phyloP scores from a whole-genome alignment of 2,329 filamentous ascomycete genomes.

The Dactylonectria macrodidyma region DNA sequence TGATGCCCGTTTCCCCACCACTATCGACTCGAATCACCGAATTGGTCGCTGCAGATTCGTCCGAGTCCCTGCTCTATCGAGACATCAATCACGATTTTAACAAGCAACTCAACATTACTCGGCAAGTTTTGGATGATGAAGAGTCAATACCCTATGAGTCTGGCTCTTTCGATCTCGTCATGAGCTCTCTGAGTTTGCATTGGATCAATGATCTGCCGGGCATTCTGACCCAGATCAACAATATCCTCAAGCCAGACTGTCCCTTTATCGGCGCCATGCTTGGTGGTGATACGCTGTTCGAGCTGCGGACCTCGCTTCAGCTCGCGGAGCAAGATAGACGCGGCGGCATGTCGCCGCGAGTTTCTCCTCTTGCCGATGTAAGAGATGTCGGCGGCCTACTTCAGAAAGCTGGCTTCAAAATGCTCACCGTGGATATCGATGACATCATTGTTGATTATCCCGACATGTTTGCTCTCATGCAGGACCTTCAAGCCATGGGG shows the following conservation, averaged over 20 bases:
- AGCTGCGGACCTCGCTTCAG: conserved; percentile 93
- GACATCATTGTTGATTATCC: conserved; percentile 98
- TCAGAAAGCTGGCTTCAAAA: conserved; percentile 90
- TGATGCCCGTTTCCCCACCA: conserved; percentile 73
- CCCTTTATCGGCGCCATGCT: conserved; percentile 98
- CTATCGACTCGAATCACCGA: conserved; percentile 80
- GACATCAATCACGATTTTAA: conserved; percentile 85
- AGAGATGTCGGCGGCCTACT: conserved; percentile 91
- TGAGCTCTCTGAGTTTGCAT: conserved; percentile 91
- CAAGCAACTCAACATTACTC: conserved; percentile 77
- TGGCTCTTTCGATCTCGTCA: conserved; percentile 87
- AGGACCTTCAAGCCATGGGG: conserved; percentile 95
- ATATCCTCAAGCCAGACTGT: conserved; percentile 87
- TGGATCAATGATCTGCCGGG: conserved; percentile 98
- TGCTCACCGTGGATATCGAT: conserved; percentile 96
- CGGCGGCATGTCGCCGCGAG: conserved; percentile 92
- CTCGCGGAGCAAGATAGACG: conserved; percentile 91
- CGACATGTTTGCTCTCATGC: conserved; percentile 90
- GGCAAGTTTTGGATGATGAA: conserved; percentile 81
- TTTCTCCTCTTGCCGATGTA: conserved; percentile 93
- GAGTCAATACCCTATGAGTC: conserved; percentile 83
- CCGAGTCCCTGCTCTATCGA: conserved; percentile 82
- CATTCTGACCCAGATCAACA: conserved; percentile 87
- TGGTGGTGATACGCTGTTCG: conserved; percentile 93
- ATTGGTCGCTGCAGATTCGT: conserved; percentile 87